These are phyloP conservation scores for Trichoderma oligosporum DNA, from an alignment of 2,329 filamentous ascomycete species.

Conservation along the genomic window DNA sequence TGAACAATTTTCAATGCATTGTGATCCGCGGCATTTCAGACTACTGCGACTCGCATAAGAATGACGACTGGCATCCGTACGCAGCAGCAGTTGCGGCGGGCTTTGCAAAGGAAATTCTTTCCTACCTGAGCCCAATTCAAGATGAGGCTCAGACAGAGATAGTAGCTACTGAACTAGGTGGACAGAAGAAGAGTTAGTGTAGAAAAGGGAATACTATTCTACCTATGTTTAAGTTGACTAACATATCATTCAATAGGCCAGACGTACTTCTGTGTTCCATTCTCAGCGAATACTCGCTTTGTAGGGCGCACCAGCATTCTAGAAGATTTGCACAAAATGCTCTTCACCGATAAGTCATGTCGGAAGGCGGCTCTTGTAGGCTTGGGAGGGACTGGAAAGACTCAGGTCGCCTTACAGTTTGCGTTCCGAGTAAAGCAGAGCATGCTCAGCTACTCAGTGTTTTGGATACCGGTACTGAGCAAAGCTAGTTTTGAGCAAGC, in stretches of 20 bases:
- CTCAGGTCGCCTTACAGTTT: slow-evolving; percentile 37
- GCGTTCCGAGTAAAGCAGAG: slow-evolving; percentile 36
- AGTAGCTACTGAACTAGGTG: background rate
- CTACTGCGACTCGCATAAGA: slow-evolving; percentile 39
- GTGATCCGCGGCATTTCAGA: slow-evolving; percentile 37
- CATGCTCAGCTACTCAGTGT: slow-evolving; percentile 37
- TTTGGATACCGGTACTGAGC: slow-evolving; percentile 42
- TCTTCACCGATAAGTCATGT: background rate
- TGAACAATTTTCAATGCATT: slow-evolving; percentile 26
- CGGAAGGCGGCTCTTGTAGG: slow-evolving; percentile 29
- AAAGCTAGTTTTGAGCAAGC: slow-evolving; percentile 35
- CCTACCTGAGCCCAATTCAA: background rate
- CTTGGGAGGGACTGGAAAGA: slow-evolving; percentile 40
- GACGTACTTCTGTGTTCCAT: slow-evolving; percentile 1
- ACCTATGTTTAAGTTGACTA: background rate
- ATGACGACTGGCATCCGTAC: slow-evolving; percentile 36
- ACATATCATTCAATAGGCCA: background rate
- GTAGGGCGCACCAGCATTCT: background rate
- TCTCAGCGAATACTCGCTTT: background rate
- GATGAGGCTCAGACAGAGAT: background rate
- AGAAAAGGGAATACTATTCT: background rate
- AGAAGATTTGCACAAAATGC: background rate
- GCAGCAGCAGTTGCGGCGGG: slow-evolving; percentile 34
- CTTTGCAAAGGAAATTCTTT: slow-evolving; percentile 20
- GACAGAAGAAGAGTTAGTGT: background rate